These are phyloP conservation scores for Cryptosporidium ryanae DNA, from an alignment of 169 alveolate genomes.

Conservation along the genomic window DNA sequence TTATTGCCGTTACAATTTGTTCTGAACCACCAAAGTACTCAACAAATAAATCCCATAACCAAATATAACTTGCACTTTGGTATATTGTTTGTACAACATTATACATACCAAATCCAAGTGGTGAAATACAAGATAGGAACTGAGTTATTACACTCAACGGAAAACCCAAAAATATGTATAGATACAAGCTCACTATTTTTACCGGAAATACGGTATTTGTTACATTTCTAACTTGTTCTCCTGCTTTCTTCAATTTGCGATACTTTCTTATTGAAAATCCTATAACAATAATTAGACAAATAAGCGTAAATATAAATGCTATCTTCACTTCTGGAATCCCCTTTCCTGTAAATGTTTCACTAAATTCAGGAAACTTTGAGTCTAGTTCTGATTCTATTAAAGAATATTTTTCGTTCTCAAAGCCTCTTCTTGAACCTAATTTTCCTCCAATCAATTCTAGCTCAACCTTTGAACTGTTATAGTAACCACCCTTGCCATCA, in stretches of 20 bases:
- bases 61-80: constrained; percentile 29
- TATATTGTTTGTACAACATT: constrained; percentile 48
- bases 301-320: constrained; percentile 31
- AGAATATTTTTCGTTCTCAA: constrained; percentile 29
- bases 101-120: constrained; percentile 68
- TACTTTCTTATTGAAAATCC: constrained; percentile 73
- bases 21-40: constrained; percentile 73
- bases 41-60: constrained; percentile 73
- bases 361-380: constrained; percentile 50
- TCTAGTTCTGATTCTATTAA: constrained; percentile 51
- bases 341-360: constrained; percentile 1
- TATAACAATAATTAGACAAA: constrained; percentile 55
- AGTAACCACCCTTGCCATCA: background rate
- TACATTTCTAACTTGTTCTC: constrained; percentile 62
- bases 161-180: constrained; percentile 54
- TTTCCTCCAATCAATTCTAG: too few species aligned
- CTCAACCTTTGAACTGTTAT: too few species aligned
- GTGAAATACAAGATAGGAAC: constrained; percentile 51
- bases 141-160: constrained; percentile 60
- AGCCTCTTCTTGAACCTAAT: constrained; percentile 22
- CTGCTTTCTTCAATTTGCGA: constrained; percentile 68
- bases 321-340: constrained; percentile 53
- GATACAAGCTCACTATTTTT: constrained; percentile 47
- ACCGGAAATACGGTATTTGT: constrained; percentile 74
- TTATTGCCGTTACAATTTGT: constrained; percentile 67